These are phyloP conservation scores for Hura crepitans DNA, from an alignment of 441 rosid genomes.

Conservation along the genomic window DNA sequence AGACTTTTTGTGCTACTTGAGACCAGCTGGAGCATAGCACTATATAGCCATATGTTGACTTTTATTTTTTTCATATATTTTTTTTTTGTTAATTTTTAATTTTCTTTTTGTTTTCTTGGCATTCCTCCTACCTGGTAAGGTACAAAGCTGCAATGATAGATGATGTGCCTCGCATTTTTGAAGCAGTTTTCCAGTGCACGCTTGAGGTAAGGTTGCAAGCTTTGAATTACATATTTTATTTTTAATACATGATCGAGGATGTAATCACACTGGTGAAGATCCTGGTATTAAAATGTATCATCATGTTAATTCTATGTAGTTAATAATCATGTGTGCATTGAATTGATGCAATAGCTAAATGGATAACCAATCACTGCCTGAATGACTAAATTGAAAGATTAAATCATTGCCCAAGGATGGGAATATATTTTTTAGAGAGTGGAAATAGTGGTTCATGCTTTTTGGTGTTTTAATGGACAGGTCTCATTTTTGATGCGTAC, in stretches of 20 bases:
- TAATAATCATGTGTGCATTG: not conserved
- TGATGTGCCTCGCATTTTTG: conserved; percentile 95
- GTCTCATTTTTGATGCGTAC: not conserved
- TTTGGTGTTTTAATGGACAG: too few species aligned
- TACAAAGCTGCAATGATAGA: conserved; percentile 94
- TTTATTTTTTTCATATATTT: too few species aligned
- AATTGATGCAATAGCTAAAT: not conserved
- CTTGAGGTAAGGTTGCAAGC: conserved; percentile 62
- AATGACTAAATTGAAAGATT: too few species aligned
- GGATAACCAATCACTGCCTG: not conserved
- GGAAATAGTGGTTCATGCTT: too few species aligned
- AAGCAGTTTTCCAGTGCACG: conserved; percentile 98
- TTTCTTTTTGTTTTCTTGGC: not conserved
- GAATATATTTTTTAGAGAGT: not conserved
- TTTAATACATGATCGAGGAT: too few species aligned
- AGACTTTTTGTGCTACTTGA: not conserved
- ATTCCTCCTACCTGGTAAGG: conserved; percentile 38
- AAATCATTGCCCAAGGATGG: too few species aligned
- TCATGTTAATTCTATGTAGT: too few species aligned
- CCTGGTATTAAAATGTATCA: too few species aligned
- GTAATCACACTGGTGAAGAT: too few species aligned
- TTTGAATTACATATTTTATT: not conserved
- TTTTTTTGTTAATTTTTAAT: not conserved
- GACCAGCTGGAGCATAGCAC: not conserved
- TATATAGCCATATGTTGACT: too few species aligned